Percentiles rank a stretch among this genome's conserved stretches.
Conservation (phyloP, 495 filamentous ascomycete genomes). For the Parathielavia appendiculata region DNA sequence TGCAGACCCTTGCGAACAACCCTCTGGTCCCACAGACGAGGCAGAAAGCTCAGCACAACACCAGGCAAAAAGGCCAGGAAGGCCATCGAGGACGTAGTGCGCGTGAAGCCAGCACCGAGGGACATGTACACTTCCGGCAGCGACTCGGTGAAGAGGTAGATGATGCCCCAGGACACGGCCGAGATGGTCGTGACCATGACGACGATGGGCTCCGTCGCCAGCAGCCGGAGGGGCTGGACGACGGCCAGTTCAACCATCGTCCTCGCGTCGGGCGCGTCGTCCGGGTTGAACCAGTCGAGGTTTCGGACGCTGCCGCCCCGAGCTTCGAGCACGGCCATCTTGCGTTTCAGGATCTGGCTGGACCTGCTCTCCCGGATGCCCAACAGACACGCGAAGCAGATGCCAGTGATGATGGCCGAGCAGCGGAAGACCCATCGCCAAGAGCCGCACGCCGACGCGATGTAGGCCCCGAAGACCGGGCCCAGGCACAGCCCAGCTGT, state of each 20-base stretch:
- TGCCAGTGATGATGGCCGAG: neutral
- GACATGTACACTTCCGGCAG: constrained; percentile 3
- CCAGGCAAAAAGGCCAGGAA: neutral
- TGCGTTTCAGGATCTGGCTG: neutral
- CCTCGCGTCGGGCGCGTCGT: neutral
- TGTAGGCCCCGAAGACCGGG: neutral
- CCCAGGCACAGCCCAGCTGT: neutral
- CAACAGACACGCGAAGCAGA: neutral
- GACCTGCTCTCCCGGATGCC: neutral
- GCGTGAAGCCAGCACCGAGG: neutral
- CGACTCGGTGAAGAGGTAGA: constrained; percentile 4
- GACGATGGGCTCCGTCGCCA: neutral
- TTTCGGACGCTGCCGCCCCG: neutral
- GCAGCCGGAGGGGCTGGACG: neutral
- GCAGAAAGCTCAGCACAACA: neutral
- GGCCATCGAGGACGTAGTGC: neutral
- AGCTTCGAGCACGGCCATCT: neutral
- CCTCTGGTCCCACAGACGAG: neutral
- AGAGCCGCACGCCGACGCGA: neutral
- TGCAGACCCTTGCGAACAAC: neutral
- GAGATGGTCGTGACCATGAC: constrained; percentile 1
- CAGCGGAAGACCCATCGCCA: neutral
- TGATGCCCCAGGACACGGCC: constrained; percentile 2
- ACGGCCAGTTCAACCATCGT: neutral
- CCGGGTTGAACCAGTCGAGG: constrained; percentile 1